phyloP scores from a whole-genome alignment of 2,329 filamentous ascomycete species.

The Didymella lethalis region DNA sequence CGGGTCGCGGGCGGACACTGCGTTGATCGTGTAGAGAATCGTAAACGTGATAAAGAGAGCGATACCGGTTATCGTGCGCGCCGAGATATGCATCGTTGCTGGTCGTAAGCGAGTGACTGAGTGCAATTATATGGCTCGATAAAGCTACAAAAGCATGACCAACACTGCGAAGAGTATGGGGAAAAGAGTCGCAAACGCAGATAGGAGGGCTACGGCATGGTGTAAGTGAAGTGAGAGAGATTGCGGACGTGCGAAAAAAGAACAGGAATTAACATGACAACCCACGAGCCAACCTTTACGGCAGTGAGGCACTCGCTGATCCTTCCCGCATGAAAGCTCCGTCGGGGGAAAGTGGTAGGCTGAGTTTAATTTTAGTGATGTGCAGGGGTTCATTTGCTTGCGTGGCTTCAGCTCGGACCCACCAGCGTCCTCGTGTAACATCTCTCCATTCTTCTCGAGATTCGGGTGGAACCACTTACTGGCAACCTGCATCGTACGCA shows the following conservation, averaged over 20 bases:
- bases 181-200: background rate
- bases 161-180: background rate
- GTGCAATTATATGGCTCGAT: slow-evolving; percentile 5
- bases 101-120: slow-evolving; percentile 15
- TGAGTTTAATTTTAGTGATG: slow-evolving; percentile 21
- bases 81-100: slow-evolving; percentile 32
- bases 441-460: slow-evolving; percentile 9
- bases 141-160: slow-evolving; percentile 18
- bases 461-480: background rate
- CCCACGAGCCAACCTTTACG: slow-evolving; percentile 19
- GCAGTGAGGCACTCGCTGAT: slow-evolving; percentile 19
- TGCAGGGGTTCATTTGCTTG: slow-evolving; percentile 17
- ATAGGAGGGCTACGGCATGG: slow-evolving; percentile 17
- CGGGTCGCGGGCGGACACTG: slow-evolving; percentile 42
- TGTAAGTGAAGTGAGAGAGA: slow-evolving; percentile 16
- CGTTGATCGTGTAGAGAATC: slow-evolving; percentile 36
- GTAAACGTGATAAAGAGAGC: slow-evolving; percentile 29
- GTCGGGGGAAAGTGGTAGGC: slow-evolving; percentile 19
- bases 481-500: background rate
- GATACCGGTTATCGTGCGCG: slow-evolving; percentile 33
- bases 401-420: slow-evolving; percentile 18
- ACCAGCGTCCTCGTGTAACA: slow-evolving; percentile 7
- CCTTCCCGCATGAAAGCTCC: slow-evolving; percentile 20
- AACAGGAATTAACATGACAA: slow-evolving; percentile 17
- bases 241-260: slow-evolving; percentile 18